These are phyloP conservation scores for Patellifolia procumbens DNA, from an alignment of 179 eudicot genomes.

Conservation along the genomic window DNA sequence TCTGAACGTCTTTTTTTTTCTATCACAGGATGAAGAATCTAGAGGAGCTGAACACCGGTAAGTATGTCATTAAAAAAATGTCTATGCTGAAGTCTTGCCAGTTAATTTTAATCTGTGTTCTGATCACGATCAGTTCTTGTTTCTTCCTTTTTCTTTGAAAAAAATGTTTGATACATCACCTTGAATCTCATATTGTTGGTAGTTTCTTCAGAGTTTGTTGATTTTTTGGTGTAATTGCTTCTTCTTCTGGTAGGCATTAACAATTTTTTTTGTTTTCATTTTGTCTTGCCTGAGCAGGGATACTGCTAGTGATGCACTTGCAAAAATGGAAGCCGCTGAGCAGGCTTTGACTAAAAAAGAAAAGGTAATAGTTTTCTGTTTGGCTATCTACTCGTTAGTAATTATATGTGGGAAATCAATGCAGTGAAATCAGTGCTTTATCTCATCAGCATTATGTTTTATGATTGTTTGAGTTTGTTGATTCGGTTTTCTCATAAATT, in stretches of 20 bases:
- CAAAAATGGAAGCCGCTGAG: constrained; percentile 82
- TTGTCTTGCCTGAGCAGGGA: constrained; percentile 50
- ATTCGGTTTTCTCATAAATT: background rate
- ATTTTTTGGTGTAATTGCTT: background rate
- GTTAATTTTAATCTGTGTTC: constrained; percentile 8
- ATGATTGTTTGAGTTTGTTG: background rate
- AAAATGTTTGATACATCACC: background rate
- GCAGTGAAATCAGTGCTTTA: background rate
- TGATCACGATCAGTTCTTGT: background rate
- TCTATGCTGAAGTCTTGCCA: background rate
- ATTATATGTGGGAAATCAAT: background rate
- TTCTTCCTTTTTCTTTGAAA: background rate
- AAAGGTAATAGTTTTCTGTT: constrained; percentile 44
- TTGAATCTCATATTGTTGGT: background rate
- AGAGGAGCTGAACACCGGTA: constrained; percentile 62
- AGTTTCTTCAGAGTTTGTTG: background rate
- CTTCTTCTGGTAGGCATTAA: background rate
- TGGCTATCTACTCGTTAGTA: background rate
- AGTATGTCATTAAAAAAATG: constrained; percentile 33
- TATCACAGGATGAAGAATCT: constrained; percentile 56
- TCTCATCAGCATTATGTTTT: background rate
- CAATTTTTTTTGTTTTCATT: background rate
- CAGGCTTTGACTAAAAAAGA: constrained; percentile 74
- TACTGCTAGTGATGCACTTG: constrained; percentile 66
- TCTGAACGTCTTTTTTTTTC: constrained; percentile 12